Base-by-base conservation (phyloP, 2,329 filamentous ascomycete genomes). In the Paraconiothyrium brasiliense region DNA sequence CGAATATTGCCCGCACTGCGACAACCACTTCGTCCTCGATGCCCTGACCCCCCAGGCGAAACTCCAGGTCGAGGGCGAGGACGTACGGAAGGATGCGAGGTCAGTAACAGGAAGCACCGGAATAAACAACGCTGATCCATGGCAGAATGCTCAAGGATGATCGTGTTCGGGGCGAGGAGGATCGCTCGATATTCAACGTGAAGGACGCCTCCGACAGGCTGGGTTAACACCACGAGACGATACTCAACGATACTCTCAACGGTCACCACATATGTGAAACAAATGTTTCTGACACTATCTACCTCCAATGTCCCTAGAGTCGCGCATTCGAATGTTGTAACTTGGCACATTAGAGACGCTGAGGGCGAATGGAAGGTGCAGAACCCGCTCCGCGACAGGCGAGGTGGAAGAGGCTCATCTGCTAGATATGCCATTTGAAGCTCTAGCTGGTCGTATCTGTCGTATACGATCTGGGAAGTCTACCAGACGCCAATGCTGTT, bases 1-100 rank as follows among this genome's bases (percentile, higher is more conserved):
- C 82, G 96, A 99, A 79, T 99, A 97, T 85, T 99, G 95, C 84
- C 96, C 95, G 24, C 92, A 97, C 83, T 99, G 95, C 84, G 95
- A 99, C 78, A 99, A 99, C 82, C 96, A 99, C 81, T 99, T 94
- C 76, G 91, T 99, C 43, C 85, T 99, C 66, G 94, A 98, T 4
- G 96, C 95, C 55, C 81, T 91, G 70, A 92, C 90, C 4, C 92
- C 95, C 24, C 92, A 96, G 80, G 87, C 94, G 10, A 87, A 91
- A 39, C 82, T 99, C 55, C 88, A 94, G 68, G 87, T 99, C 55
- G 95, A 99, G 83, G 92, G 94, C 63, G 94, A 96, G 65, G 96
- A 99, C 81, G 89, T 90, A 3, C 86, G 95, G 62, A 86, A 94
- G 71, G 92, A 99, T 80, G 88, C 87, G 72, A 88, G 91, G 82